Conservation (phyloP, 1,284 basidiomycete species). For the Ustilago cynodontis region DNA sequence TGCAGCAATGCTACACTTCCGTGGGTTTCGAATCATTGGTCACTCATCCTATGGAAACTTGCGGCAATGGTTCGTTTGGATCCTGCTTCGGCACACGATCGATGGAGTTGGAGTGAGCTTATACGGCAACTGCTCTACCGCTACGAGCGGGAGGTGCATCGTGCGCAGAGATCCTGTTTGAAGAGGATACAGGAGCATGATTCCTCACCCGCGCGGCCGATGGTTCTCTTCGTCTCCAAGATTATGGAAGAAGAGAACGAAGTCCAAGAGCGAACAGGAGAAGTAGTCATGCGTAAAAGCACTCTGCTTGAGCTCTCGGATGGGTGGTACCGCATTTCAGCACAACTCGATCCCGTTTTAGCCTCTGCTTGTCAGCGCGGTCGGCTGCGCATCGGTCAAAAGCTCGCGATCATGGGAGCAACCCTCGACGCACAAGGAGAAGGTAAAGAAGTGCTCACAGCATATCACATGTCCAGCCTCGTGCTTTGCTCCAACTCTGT, state of each 20-base stretch:
- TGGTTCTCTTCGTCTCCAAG: constrained; percentile 85
- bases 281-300: constrained; percentile 5
- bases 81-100: constrained; percentile 34
- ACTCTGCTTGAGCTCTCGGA: constrained; percentile 84
- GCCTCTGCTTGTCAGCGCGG: constrained; percentile 78
- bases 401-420: constrained; percentile 84
- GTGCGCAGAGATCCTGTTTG: constrained; percentile 82
- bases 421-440: constrained; percentile 73
- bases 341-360: constrained; percentile 80
- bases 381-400: constrained; percentile 81
- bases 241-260: constrained; percentile 72
- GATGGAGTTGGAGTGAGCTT: constrained; percentile 71
- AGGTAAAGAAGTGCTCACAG: constrained; percentile 84
- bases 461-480: constrained; percentile 78
- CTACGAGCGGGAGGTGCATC: constrained; percentile 89
- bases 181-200: constrained; percentile 83
- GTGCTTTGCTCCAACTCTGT: constrained; percentile 85
- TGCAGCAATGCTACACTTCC: constrained; percentile 75
- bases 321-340: constrained; percentile 91
- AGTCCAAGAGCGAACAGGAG: constrained; percentile 22
- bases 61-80: constrained; percentile 83
- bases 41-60: constrained; percentile 91
- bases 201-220: constrained; percentile 78
- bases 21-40: constrained; percentile 95
- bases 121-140: constrained; percentile 86